Evolutionary conservation across 2,329 filamentous ascomycete genomes (phyloP).

Genomic region (Phyllosticta citriasiana): DNA sequence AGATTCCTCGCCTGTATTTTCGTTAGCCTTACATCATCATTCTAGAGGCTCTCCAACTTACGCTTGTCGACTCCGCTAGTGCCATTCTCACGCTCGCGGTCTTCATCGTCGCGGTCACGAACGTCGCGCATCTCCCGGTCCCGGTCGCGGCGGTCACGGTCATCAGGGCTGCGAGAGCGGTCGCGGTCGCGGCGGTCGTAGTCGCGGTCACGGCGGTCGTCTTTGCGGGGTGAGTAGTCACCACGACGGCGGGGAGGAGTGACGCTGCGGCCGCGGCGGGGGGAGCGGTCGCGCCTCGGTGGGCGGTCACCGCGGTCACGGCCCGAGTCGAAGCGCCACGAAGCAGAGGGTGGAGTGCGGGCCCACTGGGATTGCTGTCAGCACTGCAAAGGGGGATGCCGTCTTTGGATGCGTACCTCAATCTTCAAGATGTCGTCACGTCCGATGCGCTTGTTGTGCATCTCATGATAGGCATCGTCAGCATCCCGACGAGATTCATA

Average conservation of each 20-base stretch:
- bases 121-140: slow-evolving; percentile 43
- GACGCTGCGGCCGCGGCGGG: slow-evolving; percentile 32
- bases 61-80: slow-evolving; percentile 88
- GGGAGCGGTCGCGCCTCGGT: slow-evolving; percentile 61
- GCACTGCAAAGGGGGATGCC: slow-evolving; percentile 1
- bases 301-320: slow-evolving; percentile 54
- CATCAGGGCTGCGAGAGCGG: slow-evolving; percentile 54
- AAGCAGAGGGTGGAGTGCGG: slow-evolving; percentile 92
- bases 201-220: slow-evolving; percentile 73
- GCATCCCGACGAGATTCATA: slow-evolving; percentile 98
- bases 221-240: slow-evolving; percentile 80
- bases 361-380: slow-evolving; percentile 63
- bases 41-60: slow-evolving; percentile 31
- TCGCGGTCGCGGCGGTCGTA: slow-evolving; percentile 61
- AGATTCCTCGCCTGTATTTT: slow-evolving; percentile 1
- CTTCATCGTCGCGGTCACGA: slow-evolving; percentile 43
- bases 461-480: slow-evolving; percentile 98
- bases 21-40: slow-evolving; percentile 20
- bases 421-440: slow-evolving; percentile 96
- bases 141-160: slow-evolving; percentile 50
- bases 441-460: slow-evolving; percentile 98
- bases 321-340: slow-evolving; percentile 92
- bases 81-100: slow-evolving; percentile 55
- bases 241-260: slow-evolving; percentile 47
- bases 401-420: slow-evolving; percentile 53